Base-by-base conservation (phyloP, 306 rosid genomes). In the Pterocarpus macrocarpus region DNA sequence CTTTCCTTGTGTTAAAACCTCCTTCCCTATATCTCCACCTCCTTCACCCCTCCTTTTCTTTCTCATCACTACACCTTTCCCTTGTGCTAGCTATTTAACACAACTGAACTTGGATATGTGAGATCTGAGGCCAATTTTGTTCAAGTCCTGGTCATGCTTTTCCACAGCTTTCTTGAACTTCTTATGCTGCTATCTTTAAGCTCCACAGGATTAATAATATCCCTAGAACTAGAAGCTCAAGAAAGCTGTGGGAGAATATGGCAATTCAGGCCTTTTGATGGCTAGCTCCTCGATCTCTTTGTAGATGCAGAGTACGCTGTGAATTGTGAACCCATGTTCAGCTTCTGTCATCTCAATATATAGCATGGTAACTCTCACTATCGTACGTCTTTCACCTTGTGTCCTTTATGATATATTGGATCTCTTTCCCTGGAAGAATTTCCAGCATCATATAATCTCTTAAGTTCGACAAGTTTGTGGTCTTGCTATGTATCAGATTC, bases 111-210 rank as follows among this genome's bases (percentile, higher is more conserved):
- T 47, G 8, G 15, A 10, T 47, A 9, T 61, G 32, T 67, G 80
- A 89, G 93, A 91, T 91, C 92, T 86, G 85, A 79, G 57, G 68
- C 4, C 16, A 83, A 85, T 73, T 71, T 69, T 62, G 16, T 56
- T 78, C 65, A 82, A 87, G 87, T 89, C 92, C 85, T 89, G 90
- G 94, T 88, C 97, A 91, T 94, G 88, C 93, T 94, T 88, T 94
- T 94, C 98, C 98, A 94, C 98, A 94, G 98, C 98, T 94, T 94
- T 94, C 98, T 94, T 94, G 98, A 94, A 94, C 98, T 94, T 93
- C 90, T 86, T 81, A 8, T 63, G 86, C 58, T 0, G 53, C 53
- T 47, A 39, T 76, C 75, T 75, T 74, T 34, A 59, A 64, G 8
- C 47, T 7, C 11, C 47, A 43, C 47, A 43, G 6, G 28, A 22